A percentile compares a stretch with the other conserved stretches of the same genome.
Evolutionary conservation across 495 filamentous ascomycete species (phyloP).

Genomic region (Penicillium ucsense): DNA sequence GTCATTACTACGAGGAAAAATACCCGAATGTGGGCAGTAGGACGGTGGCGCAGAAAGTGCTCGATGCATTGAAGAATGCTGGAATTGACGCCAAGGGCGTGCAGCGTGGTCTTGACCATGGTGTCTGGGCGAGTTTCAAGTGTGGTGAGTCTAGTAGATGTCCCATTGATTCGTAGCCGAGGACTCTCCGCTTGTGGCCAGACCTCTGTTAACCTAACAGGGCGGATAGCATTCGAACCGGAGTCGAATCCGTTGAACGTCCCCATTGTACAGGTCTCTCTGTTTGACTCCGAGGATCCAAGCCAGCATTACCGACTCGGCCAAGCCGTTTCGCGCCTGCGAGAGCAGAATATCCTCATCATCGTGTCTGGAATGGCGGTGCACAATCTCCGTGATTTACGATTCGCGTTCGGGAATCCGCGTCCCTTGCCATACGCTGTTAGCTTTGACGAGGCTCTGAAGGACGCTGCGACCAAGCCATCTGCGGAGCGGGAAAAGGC

Average conservation of each 20-base stretch:
- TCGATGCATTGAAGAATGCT: constrained; percentile 45
- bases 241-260: constrained; percentile 65
- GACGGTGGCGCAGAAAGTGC: constrained; percentile 55
- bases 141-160: constrained; percentile 33
- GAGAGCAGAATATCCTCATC: constrained; percentile 63
- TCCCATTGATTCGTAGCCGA: too few species aligned
- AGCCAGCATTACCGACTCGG: constrained; percentile 64
- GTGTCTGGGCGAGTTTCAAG: constrained; percentile 67
- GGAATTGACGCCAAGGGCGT: constrained; percentile 57
- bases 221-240: constrained; percentile 50
- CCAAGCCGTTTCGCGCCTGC: constrained; percentile 54
- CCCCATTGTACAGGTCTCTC: constrained; percentile 72
- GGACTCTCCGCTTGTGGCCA: too few species aligned
- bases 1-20: constrained; percentile 47
- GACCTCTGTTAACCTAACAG: neutral
- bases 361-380: constrained; percentile 81
- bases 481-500: constrained; percentile 48
- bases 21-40: constrained; percentile 62
- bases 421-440: constrained; percentile 53
- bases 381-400: constrained; percentile 68
- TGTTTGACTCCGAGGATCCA: constrained; percentile 60
- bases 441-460: constrained; percentile 71
- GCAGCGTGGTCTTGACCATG: constrained; percentile 68
- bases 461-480: constrained; percentile 49
- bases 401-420: constrained; percentile 33